Evolutionary conservation across 768 basidiomycete genomes (phyloP), one percentile per base, ranked within the genome.

Genomic region (Asterophora parasitica): DNA sequence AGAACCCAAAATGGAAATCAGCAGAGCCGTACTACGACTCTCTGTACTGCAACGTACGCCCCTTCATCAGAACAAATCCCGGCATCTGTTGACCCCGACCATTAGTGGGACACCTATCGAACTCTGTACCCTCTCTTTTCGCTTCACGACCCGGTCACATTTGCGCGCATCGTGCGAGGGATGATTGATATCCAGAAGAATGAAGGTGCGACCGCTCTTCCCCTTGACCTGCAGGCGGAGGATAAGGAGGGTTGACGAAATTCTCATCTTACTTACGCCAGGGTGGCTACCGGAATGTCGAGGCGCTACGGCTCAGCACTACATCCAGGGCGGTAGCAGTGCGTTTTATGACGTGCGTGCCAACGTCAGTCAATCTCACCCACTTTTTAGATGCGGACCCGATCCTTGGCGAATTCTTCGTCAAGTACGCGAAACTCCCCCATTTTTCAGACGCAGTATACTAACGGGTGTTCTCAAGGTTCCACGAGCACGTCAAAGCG

Each of bases 81-180:
- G n/a, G n/a, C n/a, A n/a, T n/a, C n/a, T n/a, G n/a, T n/a, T n/a
- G n/a, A n/a, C n/a, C n/a, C n/a, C n/a, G n/a, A n/a, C n/a, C n/a
- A n/a, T n/a, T n/a, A 82, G 79, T 82, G 81, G 82, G 82, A 84
- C 51, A 83, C 81, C 1, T 83, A 77, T 57, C 71, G 82, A 12
- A 81, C 80, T 0, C 63, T 84, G 8, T 84, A 74, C 55, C 77
- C 82, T 0, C 65, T 83, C 32, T 77, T 82, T 75, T 78, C 81
- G 0, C 68, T 84, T 4, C 82, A 84, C 42, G 82, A 83, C 51
- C 81, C 81, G 0, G 67, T 65, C 33, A 77, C 71, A 8, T 83
- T 82, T 55, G 71, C 82, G 1, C 67, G 68, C 11, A 81, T 83
- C 37, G 80, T 83, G 1, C 68, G 82, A 2, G 82, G 78, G 0